Percentiles rank a stretch among this genome's conserved stretches.
These are phyloP conservation scores for Mycena vitilis DNA, from an alignment of 768 basidiomycete genomes.

Conservation along the genomic window DNA sequence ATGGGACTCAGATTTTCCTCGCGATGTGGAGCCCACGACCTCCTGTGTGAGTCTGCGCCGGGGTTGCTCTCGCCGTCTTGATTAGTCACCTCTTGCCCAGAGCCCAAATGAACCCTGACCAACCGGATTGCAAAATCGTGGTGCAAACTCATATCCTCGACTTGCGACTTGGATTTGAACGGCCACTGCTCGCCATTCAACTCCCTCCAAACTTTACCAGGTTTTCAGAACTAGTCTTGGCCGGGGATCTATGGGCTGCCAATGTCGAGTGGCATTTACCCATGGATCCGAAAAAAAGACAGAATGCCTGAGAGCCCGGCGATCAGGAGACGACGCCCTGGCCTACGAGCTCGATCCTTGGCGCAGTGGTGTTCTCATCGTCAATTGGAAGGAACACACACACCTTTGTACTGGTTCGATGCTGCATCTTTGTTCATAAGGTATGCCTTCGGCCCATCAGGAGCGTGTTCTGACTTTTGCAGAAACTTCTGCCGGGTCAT, in stretches of 20 bases:
- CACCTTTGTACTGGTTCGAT: neutral
- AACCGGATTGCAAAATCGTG: slow-evolving; percentile 4
- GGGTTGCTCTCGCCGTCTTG: slow-evolving; percentile 2
- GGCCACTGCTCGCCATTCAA: neutral
- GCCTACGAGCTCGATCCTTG: no score
- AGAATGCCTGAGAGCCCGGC: no score
- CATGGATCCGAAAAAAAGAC: no score
- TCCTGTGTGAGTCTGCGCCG: slow-evolving; percentile 4
- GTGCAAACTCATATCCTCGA: slow-evolving; percentile 5
- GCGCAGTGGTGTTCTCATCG: neutral
- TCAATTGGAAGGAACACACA: neutral
- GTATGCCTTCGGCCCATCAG: neutral
- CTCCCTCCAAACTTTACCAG: slow-evolving; percentile 5
- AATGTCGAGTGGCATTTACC: neutral
- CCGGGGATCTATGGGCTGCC: slow-evolving; percentile 19
- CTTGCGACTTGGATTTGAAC: slow-evolving; percentile 12
- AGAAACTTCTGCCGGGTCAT: slow-evolving; percentile 13
- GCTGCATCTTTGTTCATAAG: neutral
- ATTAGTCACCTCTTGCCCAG: neutral
- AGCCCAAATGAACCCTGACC: neutral
- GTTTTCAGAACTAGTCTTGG: slow-evolving; percentile 9
- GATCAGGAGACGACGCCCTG: no score
- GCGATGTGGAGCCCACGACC: slow-evolving; percentile 1
- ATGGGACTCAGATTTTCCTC: slow-evolving; percentile 7
- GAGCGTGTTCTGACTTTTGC: neutral